phyloP scores from a whole-genome alignment of 345 rosid genomes.

The Combretum micranthum region DNA sequence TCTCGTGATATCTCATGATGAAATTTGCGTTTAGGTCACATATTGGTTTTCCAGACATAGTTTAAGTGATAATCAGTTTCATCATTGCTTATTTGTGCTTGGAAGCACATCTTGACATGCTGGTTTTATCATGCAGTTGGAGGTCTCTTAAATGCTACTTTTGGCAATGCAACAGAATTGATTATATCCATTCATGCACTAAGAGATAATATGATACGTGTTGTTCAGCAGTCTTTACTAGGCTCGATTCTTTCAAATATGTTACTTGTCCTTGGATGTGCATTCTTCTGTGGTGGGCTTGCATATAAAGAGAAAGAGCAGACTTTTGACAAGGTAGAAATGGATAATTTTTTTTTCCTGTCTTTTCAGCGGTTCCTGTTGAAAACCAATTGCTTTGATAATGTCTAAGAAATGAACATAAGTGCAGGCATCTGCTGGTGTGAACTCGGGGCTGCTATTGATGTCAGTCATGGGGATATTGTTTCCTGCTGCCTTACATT shows the following conservation, averaged over 20 bases:
- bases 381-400: too few species aligned
- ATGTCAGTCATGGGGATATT: constrained; percentile 98
- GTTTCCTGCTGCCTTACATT: constrained; percentile 89
- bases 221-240: constrained; percentile 79
- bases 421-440: constrained; percentile 68
- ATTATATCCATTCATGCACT: constrained; percentile 84
- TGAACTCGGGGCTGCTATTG: constrained; percentile 81
- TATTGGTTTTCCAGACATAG: too few species aligned
- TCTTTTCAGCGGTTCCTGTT: neutral
- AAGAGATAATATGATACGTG: constrained; percentile 69
- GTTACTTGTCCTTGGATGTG: constrained; percentile 95
- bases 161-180: constrained; percentile 91
- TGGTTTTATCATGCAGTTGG: constrained; percentile 49
- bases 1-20: too few species aligned
- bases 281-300: constrained; percentile 88
- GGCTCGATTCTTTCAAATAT: constrained; percentile 94
- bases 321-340: constrained; percentile 66
- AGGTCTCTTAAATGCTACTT: constrained; percentile 87
- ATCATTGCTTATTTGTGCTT: neutral
- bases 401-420: too few species aligned
- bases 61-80: neutral
- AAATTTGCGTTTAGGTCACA: too few species aligned
- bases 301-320: constrained; percentile 68
- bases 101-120: constrained; percentile 3
- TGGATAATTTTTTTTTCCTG: neutral